Conservation (phyloP, 306 rosid species). For the Prunus davidiana region DNA sequence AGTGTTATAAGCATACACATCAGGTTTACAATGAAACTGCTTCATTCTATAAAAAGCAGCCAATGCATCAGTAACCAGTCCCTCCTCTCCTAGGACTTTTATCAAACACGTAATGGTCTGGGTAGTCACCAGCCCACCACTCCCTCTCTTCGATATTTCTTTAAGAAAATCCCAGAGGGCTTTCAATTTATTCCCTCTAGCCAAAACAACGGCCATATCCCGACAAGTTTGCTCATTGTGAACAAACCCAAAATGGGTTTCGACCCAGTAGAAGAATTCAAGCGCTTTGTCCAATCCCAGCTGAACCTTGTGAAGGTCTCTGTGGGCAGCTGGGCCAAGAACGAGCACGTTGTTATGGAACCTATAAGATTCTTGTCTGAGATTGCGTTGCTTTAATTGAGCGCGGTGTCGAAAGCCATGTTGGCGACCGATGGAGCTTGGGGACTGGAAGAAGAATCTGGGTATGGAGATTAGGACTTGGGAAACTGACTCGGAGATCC, state of each 20-base stretch:
- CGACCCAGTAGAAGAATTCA: conserved; percentile 78
- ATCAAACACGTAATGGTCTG: conserved; percentile 77
- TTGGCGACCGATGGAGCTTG: conserved; percentile 72
- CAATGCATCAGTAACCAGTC: conserved; percentile 63
- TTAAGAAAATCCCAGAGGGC: conserved; percentile 66
- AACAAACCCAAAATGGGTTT: conserved; percentile 42
- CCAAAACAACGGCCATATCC: conserved; percentile 76
- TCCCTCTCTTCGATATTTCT: conserved; percentile 41
- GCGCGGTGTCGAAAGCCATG: conserved; percentile 63
- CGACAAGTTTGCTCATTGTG: conserved; percentile 65
- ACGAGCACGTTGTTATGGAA: conserved; percentile 38
- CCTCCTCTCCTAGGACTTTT: conserved; percentile 80
- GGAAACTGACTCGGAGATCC: conserved; percentile 52
- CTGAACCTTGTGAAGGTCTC: conserved; percentile 45
- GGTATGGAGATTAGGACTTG: conserved; percentile 57
- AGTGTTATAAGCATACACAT: conserved; percentile 62
- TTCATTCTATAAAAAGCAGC: conserved; percentile 68
- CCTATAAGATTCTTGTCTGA: conserved; percentile 39
- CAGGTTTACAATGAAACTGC: conserved; percentile 65
- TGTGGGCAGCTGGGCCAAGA: conserved; percentile 72
- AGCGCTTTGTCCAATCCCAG: conserved; percentile 57
- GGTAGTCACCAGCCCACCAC: conserved; percentile 45
- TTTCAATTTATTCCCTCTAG: conserved; percentile 40
- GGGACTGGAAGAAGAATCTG: conserved; percentile 62
- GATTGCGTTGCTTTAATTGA: conserved; percentile 61